Base-by-base conservation (phyloP, 2,329 filamentous ascomycete species). In the Ceratocystis papillata region DNA sequence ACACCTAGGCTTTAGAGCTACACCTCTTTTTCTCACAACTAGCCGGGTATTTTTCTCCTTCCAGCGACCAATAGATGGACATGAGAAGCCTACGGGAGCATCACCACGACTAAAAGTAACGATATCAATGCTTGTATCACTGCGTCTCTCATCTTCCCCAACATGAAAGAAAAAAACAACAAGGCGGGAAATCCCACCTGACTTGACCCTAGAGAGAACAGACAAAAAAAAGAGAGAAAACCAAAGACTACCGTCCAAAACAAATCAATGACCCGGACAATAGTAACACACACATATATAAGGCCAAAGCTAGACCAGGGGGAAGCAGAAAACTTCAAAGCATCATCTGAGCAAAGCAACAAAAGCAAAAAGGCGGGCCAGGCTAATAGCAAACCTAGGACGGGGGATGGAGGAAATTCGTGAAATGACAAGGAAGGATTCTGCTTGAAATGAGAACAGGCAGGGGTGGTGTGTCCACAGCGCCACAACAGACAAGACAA, bases 391-490 rank as follows among this genome's bases (percentile, higher is more conserved):
- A 41, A 41, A 41, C 37, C 37, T 15, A 41, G 37, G 12, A 41
- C 10, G 37, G 37, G 37, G 48, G 48, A 53, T 25, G n/a, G 28
- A 37, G 30, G 55, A 37, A 59, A 37, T 37, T 20, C 28, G 33
- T 37, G 3, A 59, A 7, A 59, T 59, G 55, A 59, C 28, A 59
- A 59, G 55, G 55, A 59, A 59, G 55, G 55, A 59, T 59, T 37
- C 5, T 41, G 37, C 37, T 28, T 59, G 12, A 59, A 59, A 37
- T 37, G 55, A 59, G 28, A 59, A 7, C 28, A 59, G 22, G 17
- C 55, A 59, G 55, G 55, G 55, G 55, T 59, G 37, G 37, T n/a
- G 28, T 17, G 30, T 30, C 28, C 15, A 8, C n/a, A 37, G 48
- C n/a, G 48, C n/a, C 28, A 30, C 25, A 28, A 59, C 55, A 59